These are phyloP conservation scores for Withania somnifera DNA, from an alignment of 305 asterid species.

Conservation along the genomic window DNA sequence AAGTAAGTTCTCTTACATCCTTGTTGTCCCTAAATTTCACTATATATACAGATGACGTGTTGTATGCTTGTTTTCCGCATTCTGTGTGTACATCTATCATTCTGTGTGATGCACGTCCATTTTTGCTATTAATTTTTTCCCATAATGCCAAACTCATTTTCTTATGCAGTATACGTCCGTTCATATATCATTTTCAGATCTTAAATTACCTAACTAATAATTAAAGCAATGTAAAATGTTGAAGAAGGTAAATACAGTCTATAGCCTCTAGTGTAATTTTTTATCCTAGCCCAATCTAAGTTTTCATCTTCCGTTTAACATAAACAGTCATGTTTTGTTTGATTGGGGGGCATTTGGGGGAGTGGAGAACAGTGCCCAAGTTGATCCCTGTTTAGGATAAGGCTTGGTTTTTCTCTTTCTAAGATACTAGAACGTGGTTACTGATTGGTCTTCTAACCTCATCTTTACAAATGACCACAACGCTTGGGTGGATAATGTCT, in stretches of 20 bases:
- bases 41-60: neutral
- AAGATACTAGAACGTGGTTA: neutral
- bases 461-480: neutral
- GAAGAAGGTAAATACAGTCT: neutral
- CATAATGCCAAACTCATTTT: neutral
- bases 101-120: neutral
- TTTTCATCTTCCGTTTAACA: neutral
- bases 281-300: neutral
- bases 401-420: neutral
- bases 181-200: neutral
- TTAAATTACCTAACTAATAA: neutral
- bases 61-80: neutral
- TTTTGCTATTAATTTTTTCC: neutral
- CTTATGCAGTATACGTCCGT: neutral
- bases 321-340: neutral
- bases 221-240: neutral
- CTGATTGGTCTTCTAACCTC: neutral
- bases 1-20: conserved; percentile 13
- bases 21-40: neutral
- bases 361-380: neutral
- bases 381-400: too few species aligned
- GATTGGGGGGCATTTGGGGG: neutral
- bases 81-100: neutral
- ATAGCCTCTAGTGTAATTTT: neutral
- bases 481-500: neutral